Base-by-base conservation (phyloP, 1,284 basidiomycete species). In the Marasmius sp. region DNA sequence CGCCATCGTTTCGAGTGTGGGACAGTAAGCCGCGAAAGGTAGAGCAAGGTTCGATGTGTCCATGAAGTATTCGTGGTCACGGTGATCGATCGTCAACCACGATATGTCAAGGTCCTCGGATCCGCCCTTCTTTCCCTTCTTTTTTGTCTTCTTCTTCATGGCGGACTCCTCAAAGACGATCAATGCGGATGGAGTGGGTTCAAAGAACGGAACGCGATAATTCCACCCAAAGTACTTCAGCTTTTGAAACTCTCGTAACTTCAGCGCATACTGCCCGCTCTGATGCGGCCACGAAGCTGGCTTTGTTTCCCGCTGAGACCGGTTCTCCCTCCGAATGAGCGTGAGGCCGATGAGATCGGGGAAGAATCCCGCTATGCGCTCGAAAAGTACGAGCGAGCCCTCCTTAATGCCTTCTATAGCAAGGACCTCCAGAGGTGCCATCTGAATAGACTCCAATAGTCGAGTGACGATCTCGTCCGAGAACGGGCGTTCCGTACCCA, bases 161-260 rank as follows among this genome's bases (percentile, higher is more conserved):
- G 53, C 53, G 22, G n/a, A 14, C 20, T 43, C 20, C 55, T 37
- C 45, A 16, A 57, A 45, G 27, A 45, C 37, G 6, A 57, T 11
- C 41, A 57, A 22, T 27, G 27, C 27, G 20, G 39, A 12, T 10
- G 55, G 55, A 6, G 45, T 22, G 18, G 12, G 8, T 11, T 50
- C 36, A 22, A 11, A 38, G 16, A 38, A 6, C 18, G 33, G 36
- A 39, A 57, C 22, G 9, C 39, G 20, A 16, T 41, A 57, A 41
- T 61, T 61, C 59, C 59, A 61, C 20, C 45, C 37, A 43, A 61
- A 61, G 36, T 57, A 53, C 9, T 36, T 37, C 45, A 61, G 18
- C n/a, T 33, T 49, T 7, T 16, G 54, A 36, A 61, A 57, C 16
- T 47, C 18, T 18, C 36, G 14, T 18, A 49, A 48, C 14, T 12